These are phyloP conservation scores for Prunella vulgaris DNA, from an alignment of 257 asterid species.

Conservation along the genomic window DNA sequence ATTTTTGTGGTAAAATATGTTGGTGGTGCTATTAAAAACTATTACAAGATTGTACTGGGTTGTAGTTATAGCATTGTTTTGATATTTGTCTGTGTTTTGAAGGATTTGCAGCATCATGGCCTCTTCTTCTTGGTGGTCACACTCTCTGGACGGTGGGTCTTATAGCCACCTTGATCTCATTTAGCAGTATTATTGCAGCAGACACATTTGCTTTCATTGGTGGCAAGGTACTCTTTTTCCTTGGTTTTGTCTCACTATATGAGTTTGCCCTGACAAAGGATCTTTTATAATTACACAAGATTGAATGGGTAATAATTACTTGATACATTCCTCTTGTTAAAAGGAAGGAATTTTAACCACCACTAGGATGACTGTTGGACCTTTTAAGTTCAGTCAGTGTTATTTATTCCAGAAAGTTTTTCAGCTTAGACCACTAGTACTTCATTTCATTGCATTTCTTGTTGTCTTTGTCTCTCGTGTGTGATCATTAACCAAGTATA, in stretches of 20 bases:
- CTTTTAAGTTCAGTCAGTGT: neutral
- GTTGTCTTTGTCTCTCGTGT: neutral
- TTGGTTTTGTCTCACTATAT: neutral
- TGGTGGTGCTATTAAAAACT: neutral
- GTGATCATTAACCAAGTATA: neutral
- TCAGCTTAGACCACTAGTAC: neutral
- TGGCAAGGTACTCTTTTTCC: constrained; percentile 60
- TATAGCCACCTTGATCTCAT: constrained; percentile 81
- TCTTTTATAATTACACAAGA: neutral
- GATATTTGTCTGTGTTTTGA: constrained; percentile 18
- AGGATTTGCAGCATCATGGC: constrained; percentile 83
- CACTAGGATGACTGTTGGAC: neutral
- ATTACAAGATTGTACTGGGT: neutral
- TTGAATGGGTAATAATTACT: neutral
- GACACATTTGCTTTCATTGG: constrained; percentile 93
- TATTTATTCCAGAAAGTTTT: neutral
- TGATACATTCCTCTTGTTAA: neutral
- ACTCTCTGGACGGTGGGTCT: constrained; percentile 97
- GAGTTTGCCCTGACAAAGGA: neutral
- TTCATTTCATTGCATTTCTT: neutral
- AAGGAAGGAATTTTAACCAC: constrained; percentile 1
- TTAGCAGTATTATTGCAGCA: constrained; percentile 94
- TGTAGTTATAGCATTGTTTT: constrained; percentile 2
- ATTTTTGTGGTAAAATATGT: constrained; percentile 8
- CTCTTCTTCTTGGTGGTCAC: constrained; percentile 82